Base-by-base conservation (phyloP, 805 yeast genomes). In the Lachancea thermotolerans region DNA sequence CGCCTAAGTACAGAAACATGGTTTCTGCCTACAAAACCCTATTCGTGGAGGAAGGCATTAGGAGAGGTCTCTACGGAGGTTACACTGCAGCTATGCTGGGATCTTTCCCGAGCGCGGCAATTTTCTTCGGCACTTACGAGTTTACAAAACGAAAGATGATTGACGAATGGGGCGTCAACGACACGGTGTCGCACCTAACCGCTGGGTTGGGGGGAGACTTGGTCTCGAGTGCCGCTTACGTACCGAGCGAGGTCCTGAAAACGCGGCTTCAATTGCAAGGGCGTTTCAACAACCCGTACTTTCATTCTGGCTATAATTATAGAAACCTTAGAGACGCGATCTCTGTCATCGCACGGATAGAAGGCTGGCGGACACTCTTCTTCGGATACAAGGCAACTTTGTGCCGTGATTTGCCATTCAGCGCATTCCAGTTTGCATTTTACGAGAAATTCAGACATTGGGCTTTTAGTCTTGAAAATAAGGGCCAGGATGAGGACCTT, bases 191-290 rank as follows among this genome's bases (percentile, higher is more conserved):
- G 8, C 91, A 87, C 60, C 72, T 93, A 42, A 68, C 79, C 1
- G 90, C 96, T 1, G 99, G 99, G 0, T 80, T 93, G 44, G 55
- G 90, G n/a, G 99, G 98, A 25, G 99, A 93, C 64, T 74, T 93
- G 47, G 90, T 87, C 3, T 83, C 93, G 17, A 84, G 95, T 54
- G 64, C 93, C 6, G 81, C 87, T 31, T 93, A 91, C 56, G 99
- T 93, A 9, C 99, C 99, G 5, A 80, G 90, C 27, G 99, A 93
- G 61, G 98, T 93, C 7, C 66, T 93, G 44, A 93, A 93, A 62
- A 89, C 99, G 7, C 73, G 99, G 56, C 66, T 93, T 37, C 99
- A 93, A 67, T 71, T 93, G 41, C 99, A 93, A 66, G 98, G 98
- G 0, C 74, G 82, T 30, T 75, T 77, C 65, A 88, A 90, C 65